Base-by-base conservation (phyloP, 2,329 filamentous ascomycete genomes). In the Cordyceps javanica region DNA sequence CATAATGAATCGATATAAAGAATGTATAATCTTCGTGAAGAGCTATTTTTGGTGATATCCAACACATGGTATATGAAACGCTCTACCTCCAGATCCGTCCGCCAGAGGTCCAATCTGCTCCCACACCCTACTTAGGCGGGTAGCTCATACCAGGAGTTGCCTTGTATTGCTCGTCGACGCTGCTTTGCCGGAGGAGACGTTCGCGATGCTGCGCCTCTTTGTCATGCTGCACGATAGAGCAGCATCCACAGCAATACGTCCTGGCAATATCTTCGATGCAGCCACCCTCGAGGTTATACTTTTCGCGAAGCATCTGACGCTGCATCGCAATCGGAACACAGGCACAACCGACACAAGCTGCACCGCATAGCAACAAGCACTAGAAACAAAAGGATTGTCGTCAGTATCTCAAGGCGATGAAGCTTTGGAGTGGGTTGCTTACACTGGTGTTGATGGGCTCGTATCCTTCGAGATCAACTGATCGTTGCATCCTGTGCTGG, bases 361-460 rank as follows among this genome's bases (percentile, higher is more conserved):
- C 68, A 16, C 68, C 75, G 65, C 70, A 75, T 64, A 77, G 70
- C 38, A 79, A 65, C 2, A 78, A 68, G 62, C 77, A 79, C 77
- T 60, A 38, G 68, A 3, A 3, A n/a, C n/a, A n/a, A n/a, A n/a
- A 25, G 21, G 6, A 11, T 8, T 36, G 3, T 16, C n/a, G 16
- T 45, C 11, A 53, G 36, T 11, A 14, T 8, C 16, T 32, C 16
- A 23, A 13, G 9, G 3, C 23, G 25, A 16, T 16, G 25, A 5
- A 28, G 8, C 11, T 4, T 16, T 44, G 21, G 5, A 10, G 5
- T 10, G 8, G 9, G 11, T 11, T 9, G 68, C 75, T 26, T 69
- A 79, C 77, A 34, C 73, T 72, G 13, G 73, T 76, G 67, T 79
- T 79, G 64, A 77, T 67, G 32, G 73, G 69, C 68, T 78, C 73